Percentiles rank a stretch among this genome's conserved stretches.
Conservation (phyloP, 2,329 filamentous ascomycete genomes). For the Pseudogymnoascus sp. region DNA sequence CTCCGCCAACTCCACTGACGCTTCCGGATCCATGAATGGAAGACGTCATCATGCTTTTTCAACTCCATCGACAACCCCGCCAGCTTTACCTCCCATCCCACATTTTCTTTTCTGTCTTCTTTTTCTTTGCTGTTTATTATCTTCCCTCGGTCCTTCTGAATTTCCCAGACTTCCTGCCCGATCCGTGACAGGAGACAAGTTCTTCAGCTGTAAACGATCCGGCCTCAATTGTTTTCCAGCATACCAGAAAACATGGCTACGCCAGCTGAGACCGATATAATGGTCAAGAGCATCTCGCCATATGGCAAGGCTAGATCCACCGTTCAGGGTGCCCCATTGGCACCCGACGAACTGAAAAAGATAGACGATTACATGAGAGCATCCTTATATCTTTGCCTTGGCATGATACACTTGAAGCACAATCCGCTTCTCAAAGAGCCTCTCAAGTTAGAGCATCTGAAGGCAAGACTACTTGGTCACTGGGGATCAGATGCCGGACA, state of each 20-base stretch:
- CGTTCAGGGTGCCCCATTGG: slow-evolving; percentile 51
- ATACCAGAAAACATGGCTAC: slow-evolving; percentile 3
- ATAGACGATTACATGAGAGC: slow-evolving; percentile 67
- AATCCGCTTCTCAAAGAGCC: slow-evolving; percentile 66
- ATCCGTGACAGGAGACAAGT: no score
- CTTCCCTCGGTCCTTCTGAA: not conserved
- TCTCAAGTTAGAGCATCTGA: slow-evolving; percentile 61
- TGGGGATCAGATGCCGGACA: slow-evolving; percentile 76
- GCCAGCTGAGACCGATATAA: slow-evolving; percentile 22
- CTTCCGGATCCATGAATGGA: not conserved
- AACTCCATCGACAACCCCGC: not conserved
- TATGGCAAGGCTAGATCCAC: slow-evolving; percentile 60
- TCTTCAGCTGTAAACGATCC: not conserved
- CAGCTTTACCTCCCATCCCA: not conserved
- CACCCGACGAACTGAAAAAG: slow-evolving; percentile 55
- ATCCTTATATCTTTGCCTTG: slow-evolving; percentile 64
- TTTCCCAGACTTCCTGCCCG: not conserved
- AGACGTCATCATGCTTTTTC: not conserved
- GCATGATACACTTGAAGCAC: slow-evolving; percentile 70
- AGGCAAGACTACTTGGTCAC: slow-evolving; percentile 64
- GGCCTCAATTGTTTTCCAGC: not conserved
- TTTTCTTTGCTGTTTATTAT: not conserved
- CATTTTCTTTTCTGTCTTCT: not conserved
- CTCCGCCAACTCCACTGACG: not conserved
- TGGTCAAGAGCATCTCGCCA: slow-evolving; percentile 49